phyloP scores from a whole-genome alignment of 2,329 filamentous ascomycete species.

The Aspergillus sergii region DNA sequence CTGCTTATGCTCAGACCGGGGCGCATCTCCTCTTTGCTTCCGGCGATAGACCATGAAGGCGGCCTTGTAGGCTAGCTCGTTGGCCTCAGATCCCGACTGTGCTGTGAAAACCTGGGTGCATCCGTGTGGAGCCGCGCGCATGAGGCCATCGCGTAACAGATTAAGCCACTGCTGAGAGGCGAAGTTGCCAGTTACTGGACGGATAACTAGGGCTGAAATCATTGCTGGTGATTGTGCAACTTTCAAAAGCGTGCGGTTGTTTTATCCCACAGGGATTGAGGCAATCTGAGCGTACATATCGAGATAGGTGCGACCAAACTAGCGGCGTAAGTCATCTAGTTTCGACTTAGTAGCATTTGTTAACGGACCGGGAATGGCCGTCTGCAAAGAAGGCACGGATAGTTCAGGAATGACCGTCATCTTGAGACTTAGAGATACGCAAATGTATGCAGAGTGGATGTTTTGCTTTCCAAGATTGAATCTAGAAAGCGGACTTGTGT shows the following conservation, averaged over 20 bases:
- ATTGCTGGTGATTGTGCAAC: constrained; percentile 7
- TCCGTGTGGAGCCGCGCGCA: constrained; percentile 6
- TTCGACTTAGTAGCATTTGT: background rate
- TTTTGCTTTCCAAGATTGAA: background rate
- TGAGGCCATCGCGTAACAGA: constrained; percentile 7
- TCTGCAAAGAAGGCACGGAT: background rate
- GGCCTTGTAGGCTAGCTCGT: too few relatives aligned
- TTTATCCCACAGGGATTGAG: constrained; percentile 13
- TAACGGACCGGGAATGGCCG: constrained; percentile 1
- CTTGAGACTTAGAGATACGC: background rate
- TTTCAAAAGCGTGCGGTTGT: constrained; percentile 10
- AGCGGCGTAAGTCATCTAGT: constrained; percentile 1
- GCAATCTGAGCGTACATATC: constrained; percentile 15
- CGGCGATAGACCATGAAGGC: too few relatives aligned
- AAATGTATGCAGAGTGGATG: background rate
- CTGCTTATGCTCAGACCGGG: too few relatives aligned
- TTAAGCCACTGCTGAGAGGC: constrained; percentile 5
- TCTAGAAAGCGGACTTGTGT: background rate
- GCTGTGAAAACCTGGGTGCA: constrained; percentile 2
- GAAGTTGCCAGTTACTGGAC: constrained; percentile 12
- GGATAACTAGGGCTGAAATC: constrained; percentile 9
- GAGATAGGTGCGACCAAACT: constrained; percentile 12
- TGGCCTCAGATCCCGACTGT: too few relatives aligned
- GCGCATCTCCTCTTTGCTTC: too few relatives aligned
- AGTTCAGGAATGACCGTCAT: background rate